Percentiles rank a stretch among this genome's conserved stretches.
Conservation (phyloP, 345 rosid genomes). For the Gossypium australe region DNA sequence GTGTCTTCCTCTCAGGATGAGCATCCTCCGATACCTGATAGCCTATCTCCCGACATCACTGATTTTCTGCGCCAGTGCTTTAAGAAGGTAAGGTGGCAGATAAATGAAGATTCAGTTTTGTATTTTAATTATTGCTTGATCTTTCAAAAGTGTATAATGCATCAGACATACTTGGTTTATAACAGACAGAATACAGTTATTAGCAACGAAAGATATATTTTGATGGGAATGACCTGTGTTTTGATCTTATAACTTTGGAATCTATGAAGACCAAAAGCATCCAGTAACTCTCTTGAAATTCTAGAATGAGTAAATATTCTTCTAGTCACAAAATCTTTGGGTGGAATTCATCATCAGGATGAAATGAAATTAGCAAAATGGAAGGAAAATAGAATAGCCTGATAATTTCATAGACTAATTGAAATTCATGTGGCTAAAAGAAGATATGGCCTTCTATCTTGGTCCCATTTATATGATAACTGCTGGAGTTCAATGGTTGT, state of each 20-base stretch:
- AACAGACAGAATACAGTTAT: neutral
- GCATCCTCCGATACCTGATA: slow-evolving; percentile 94
- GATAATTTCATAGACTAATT: neutral
- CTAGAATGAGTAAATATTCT: neutral
- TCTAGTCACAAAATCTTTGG: neutral
- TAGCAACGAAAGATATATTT: neutral
- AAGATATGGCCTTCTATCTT: neutral
- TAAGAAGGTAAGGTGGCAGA: slow-evolving; percentile 64
- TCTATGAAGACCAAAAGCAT: neutral
- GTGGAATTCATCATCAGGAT: neutral
- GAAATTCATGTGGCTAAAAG: neutral
- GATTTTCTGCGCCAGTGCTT: slow-evolving; percentile 94
- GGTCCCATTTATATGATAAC: neutral
- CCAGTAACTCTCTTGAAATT: neutral
- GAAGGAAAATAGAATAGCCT: neutral
- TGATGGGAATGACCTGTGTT: neutral
- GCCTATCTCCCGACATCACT: slow-evolving; percentile 91
- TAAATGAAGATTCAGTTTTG: neutral
- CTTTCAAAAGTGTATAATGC: neutral
- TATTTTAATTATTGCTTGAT: neutral
- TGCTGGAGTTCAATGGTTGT: neutral
- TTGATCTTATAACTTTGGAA: neutral
- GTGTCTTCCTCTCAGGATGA: slow-evolving; percentile 57
- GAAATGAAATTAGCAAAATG: neutral
- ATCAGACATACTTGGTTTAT: neutral